These are phyloP conservation scores for Magnolia kwangsiensis DNA, from an alignment of 164 flowering plant species.

Conservation along the genomic window DNA sequence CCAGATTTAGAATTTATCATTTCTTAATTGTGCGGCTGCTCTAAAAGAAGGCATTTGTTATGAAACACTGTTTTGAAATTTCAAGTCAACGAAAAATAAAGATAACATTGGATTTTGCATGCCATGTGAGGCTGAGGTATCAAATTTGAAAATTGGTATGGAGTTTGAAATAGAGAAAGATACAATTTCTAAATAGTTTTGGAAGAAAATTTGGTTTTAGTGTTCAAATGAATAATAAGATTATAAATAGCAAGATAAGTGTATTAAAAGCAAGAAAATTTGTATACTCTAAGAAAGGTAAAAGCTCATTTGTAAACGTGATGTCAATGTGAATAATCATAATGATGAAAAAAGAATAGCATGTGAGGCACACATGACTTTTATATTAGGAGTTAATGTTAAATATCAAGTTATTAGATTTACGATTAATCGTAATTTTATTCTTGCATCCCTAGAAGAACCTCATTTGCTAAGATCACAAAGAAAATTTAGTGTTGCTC, in stretches of 20 bases:
- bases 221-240: neutral
- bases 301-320: neutral
- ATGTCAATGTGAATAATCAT: too few species aligned
- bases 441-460: constrained; percentile 5
- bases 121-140: neutral
- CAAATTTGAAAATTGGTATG: neutral
- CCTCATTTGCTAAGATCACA: constrained; percentile 15
- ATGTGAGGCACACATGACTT: too few species aligned
- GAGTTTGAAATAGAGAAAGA: too few species aligned
- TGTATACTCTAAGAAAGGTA: neutral
- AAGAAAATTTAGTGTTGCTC: constrained; percentile 6
- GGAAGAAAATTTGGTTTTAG: too few species aligned
- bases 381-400: too few species aligned
- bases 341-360: too few species aligned
- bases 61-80: too few species aligned
- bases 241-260: neutral
- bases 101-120: neutral
- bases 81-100: neutral
- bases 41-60: neutral
- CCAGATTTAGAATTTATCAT: too few species aligned
- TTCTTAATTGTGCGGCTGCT: too few species aligned
- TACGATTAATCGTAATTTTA: constrained; percentile 3
- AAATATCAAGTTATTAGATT: too few species aligned
- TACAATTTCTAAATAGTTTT: too few species aligned
- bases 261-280: neutral